phyloP scores from a whole-genome alignment of 495 filamentous ascomycete species.

The Jackrogersella minutella region DNA sequence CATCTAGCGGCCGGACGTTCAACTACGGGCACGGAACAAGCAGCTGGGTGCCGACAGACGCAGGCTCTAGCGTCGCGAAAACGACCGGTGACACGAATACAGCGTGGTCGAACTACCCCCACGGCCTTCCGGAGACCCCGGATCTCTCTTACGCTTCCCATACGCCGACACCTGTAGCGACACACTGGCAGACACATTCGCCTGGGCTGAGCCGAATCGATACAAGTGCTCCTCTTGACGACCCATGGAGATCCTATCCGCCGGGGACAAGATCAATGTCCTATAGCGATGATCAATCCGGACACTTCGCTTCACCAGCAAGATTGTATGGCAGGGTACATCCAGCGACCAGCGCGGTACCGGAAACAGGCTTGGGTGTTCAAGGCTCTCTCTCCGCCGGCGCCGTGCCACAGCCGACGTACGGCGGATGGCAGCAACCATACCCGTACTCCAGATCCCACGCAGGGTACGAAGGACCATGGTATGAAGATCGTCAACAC shows the following conservation, averaged over 20 bases:
- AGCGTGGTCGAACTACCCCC: conserved; percentile 50
- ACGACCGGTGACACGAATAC: conserved; percentile 48
- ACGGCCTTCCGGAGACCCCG: conserved; percentile 51
- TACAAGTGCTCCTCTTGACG: conserved; percentile 19
- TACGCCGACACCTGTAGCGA: conserved; percentile 44
- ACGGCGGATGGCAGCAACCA: conserved; percentile 54
- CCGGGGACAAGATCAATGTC: conserved; percentile 55
- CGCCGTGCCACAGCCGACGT: conserved; percentile 50
- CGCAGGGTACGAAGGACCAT: conserved; percentile 50
- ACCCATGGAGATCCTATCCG: conserved; percentile 52
- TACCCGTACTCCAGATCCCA: conserved; percentile 51
- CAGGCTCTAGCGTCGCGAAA: conserved; percentile 44
- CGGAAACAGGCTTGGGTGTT: conserved; percentile 45
- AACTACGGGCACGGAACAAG: conserved; percentile 52
- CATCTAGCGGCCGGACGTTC: conserved; percentile 45
- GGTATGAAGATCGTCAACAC: conserved; percentile 52
- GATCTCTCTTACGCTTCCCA: conserved; percentile 53
- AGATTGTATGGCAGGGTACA: conserved; percentile 50
- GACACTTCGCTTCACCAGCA: conserved; percentile 33
- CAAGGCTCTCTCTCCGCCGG: conserved; percentile 52
- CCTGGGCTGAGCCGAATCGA: conserved; percentile 27
- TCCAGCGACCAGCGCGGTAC: conserved; percentile 42
- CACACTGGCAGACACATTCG: conserved; percentile 48
- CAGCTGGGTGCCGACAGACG: conserved; percentile 55
- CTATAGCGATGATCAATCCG: conserved; percentile 48